Conservation (phyloP, 129 eudicot genomes). For the Ambrosia artemisiifolia region DNA sequence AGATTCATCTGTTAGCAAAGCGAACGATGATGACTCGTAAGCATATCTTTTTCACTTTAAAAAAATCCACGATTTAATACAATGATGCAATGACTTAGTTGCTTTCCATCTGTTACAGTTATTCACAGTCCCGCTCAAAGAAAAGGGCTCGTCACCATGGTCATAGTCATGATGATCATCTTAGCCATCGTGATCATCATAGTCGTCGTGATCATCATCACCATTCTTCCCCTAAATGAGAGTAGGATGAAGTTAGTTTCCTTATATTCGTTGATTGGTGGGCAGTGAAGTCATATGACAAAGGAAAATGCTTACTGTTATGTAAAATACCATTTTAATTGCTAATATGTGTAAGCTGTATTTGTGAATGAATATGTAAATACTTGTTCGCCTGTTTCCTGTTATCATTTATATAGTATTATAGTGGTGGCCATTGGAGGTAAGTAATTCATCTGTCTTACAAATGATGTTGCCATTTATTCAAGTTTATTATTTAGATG, state of each 20-base stretch:
- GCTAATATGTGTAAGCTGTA: conserved; percentile 24
- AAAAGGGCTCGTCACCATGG: conserved; percentile 47
- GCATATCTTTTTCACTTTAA: conserved; percentile 14
- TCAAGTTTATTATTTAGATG: background rate
- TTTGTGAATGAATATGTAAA: conserved; percentile 32
- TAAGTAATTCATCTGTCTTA: background rate
- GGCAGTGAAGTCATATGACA: background rate
- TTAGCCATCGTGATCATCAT: conserved; percentile 13
- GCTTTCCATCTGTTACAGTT: conserved; percentile 30
- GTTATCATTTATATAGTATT: background rate
- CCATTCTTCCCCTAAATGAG: conserved; percentile 37
- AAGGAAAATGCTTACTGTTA: conserved; percentile 27
- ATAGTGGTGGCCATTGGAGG: background rate
- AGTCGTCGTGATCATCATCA: conserved; percentile 21
- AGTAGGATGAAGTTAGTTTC: conserved; percentile 13
- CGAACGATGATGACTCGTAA: conserved; percentile 54
- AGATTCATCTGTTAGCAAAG: conserved; percentile 49
- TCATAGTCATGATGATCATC: background rate
- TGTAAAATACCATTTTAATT: conserved; percentile 8
- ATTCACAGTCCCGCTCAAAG: conserved; percentile 38
- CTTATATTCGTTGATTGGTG: background rate
- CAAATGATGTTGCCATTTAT: background rate
- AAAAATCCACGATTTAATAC: background rate
- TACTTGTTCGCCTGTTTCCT: background rate
- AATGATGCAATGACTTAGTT: background rate